These are phyloP conservation scores for Talaromyces marneffei DNA, from an alignment of 2,329 filamentous ascomycete species.

Conservation along the genomic window DNA sequence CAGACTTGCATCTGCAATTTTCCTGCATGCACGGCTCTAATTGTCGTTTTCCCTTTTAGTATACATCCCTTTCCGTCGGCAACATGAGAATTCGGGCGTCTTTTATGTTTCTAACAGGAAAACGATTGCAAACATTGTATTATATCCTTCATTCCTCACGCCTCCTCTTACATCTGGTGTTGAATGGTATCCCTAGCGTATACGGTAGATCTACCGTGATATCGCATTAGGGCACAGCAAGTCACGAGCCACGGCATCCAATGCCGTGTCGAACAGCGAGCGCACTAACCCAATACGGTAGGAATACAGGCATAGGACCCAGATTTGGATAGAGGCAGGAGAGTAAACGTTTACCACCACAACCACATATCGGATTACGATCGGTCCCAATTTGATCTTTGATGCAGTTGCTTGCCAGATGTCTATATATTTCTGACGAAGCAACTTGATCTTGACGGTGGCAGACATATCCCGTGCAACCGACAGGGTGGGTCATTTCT, in stretches of 20 bases:
- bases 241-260: background rate
- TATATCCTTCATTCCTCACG: background rate
- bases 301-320: too few relatives aligned
- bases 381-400: too few relatives aligned
- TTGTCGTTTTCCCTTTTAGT: background rate
- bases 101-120: background rate
- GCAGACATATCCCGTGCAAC: too few relatives aligned
- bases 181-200: background rate
- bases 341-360: too few relatives aligned
- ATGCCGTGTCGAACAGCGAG: too few relatives aligned
- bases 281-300: too few relatives aligned
- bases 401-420: too few relatives aligned
- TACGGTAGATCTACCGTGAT: background rate
- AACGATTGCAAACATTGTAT: background rate
- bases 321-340: too few relatives aligned
- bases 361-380: too few relatives aligned
- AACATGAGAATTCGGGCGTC: background rate
- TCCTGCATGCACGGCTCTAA: background rate
- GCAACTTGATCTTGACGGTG: too few relatives aligned
- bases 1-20: background rate
- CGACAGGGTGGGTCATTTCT: too few relatives aligned
- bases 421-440: too few relatives aligned
- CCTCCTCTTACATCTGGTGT: background rate
- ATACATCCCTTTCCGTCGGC: background rate
- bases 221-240: background rate